Evolutionary conservation across 148 eudicot genomes (phyloP).

Genomic region (Arbutus unedo): DNA sequence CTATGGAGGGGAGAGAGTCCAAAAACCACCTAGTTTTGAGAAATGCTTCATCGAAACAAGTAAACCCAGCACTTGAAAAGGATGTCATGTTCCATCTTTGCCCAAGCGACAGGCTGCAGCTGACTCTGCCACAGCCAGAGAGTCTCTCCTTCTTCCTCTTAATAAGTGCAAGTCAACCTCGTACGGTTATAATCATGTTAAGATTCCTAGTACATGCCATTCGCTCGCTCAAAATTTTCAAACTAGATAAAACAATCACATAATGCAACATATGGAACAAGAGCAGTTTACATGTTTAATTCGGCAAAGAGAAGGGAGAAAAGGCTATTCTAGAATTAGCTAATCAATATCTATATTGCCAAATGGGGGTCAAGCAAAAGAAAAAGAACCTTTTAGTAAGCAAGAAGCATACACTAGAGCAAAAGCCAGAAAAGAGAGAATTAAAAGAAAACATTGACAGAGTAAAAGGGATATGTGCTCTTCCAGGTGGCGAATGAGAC

Average conservation of each 20-base stretch:
- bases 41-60: too few species aligned
- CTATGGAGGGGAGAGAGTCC: too few species aligned
- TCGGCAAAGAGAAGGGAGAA: not conserved
- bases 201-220: not conserved
- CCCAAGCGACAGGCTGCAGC: too few species aligned
- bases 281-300: not conserved
- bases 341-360: not conserved
- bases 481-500: not conserved
- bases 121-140: too few species aligned
- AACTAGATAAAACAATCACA: not conserved
- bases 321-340: not conserved
- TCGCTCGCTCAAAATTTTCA: not conserved
- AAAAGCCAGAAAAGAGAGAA: not conserved
- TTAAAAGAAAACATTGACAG: not conserved
- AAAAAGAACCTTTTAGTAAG: not conserved
- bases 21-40: too few species aligned
- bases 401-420: slow-evolving; percentile 12
- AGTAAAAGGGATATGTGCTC: not conserved
- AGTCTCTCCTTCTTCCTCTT: too few species aligned
- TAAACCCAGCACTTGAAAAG: too few species aligned
- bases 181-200: too few species aligned
- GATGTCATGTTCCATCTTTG: too few species aligned
- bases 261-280: not conserved
- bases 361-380: not conserved
- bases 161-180: too few species aligned